These are phyloP conservation scores for Leccinum fallax DNA, from an alignment of 1,284 basidiomycete species.

Conservation along the genomic window DNA sequence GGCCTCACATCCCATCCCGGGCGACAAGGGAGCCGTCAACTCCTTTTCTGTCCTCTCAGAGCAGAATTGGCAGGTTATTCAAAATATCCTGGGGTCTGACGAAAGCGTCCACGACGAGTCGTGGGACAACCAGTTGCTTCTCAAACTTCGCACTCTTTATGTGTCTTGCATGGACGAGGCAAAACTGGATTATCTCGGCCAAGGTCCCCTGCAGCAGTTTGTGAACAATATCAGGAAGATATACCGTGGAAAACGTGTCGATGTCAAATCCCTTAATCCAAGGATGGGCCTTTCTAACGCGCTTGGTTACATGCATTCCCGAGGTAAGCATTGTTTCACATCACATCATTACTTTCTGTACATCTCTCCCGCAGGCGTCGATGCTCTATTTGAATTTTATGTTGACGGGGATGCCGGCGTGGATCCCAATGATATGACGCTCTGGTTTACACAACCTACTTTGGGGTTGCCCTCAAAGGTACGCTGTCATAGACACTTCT, in stretches of 20 bases:
- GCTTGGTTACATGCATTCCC: conserved; percentile 85
- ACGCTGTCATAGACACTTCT: neutral
- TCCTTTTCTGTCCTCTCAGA: conserved; percentile 63
- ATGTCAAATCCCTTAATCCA: conserved; percentile 38
- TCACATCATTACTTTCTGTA: neutral
- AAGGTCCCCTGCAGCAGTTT: conserved; percentile 60
- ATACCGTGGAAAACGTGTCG: conserved; percentile 54
- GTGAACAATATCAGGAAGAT: conserved; percentile 58
- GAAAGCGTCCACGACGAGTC: conserved; percentile 35
- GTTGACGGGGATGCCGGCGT: conserved; percentile 89
- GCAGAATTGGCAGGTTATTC: conserved; percentile 67
- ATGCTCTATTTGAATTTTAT: conserved; percentile 74
- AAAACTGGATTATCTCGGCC: conserved; percentile 62
- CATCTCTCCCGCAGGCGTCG: conserved; percentile 57
- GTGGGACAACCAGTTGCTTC: conserved; percentile 70
- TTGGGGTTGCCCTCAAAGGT: conserved; percentile 91
- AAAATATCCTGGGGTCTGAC: conserved; percentile 54
- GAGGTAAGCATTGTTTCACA: conserved; percentile 49
- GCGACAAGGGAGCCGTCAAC: conserved; percentile 75
- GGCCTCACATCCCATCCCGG: conserved; percentile 77
- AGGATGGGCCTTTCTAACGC: conserved; percentile 71
- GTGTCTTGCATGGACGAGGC: conserved; percentile 82
- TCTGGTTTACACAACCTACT: conserved; percentile 85
- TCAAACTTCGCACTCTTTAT: conserved; percentile 83
- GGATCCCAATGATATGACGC: conserved; percentile 86